Conservation (phyloP, 2,329 filamentous ascomycete genomes). For the Eutypa lata region DNA sequence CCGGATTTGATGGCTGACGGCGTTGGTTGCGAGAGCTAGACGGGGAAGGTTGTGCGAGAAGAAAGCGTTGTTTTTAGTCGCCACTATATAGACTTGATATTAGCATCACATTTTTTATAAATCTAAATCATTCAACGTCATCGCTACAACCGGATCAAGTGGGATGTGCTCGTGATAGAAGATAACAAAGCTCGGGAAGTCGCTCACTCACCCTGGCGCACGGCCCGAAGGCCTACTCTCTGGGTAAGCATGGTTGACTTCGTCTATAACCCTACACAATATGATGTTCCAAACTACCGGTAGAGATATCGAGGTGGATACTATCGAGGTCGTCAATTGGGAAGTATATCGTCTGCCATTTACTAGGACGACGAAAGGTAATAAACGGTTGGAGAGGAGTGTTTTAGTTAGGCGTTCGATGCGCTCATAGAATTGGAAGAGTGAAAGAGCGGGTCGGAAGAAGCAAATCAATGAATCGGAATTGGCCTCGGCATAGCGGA, state of each 20-base stretch:
- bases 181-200: not conserved
- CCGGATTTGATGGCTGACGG: conserved; percentile 45
- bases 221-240: conserved; percentile 55
- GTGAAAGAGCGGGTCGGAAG: not conserved
- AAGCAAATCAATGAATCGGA: not conserved
- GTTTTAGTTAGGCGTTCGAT: conserved; percentile 11
- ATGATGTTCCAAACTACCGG: not conserved
- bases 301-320: not conserved
- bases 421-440: conserved; percentile 19
- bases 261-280: not conserved
- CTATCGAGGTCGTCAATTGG: not conserved
- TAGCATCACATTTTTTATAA: conserved; percentile 2
- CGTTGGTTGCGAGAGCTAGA: conserved; percentile 38
- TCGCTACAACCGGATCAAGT: not conserved
- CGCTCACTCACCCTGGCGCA: conserved; percentile 50
- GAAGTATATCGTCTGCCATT: not conserved
- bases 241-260: conserved; percentile 51
- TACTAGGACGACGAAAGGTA: not conserved
- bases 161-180: not conserved
- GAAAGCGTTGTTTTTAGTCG: conserved; percentile 42
- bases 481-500: not conserved
- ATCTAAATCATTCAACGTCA: no score
- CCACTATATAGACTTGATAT: conserved; percentile 21
- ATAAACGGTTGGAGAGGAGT: not conserved
- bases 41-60: conserved; percentile 47